phyloP scores from a whole-genome alignment of 371 early-diverging fungal species.

The Rhizopus stolonifer region DNA sequence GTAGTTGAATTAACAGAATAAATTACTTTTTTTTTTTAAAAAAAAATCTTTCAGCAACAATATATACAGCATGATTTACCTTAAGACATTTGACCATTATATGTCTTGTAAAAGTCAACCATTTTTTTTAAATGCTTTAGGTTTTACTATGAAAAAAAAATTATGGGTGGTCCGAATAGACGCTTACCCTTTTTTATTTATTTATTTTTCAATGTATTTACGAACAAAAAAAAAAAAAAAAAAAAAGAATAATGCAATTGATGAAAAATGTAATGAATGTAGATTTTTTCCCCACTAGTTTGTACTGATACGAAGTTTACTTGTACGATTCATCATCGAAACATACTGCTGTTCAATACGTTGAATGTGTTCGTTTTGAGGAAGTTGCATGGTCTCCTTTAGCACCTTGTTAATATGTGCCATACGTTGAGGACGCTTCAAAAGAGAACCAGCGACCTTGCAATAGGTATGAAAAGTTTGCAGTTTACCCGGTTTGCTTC shows the following conservation, averaged over 20 bases:
- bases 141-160: too few relatives aligned
- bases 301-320: slow-evolving; percentile 1
- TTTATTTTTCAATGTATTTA: too few relatives aligned
- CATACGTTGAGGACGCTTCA: slow-evolving; percentile 27
- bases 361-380: background rate
- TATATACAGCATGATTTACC: background rate
- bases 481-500: background rate
- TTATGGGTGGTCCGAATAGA: too few relatives aligned
- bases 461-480: slow-evolving; percentile 20
- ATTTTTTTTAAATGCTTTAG: too few relatives aligned
- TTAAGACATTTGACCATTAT: too few relatives aligned
- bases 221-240: background rate
- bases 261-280: background rate
- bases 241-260: background rate
- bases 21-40: background rate
- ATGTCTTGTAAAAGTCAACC: too few relatives aligned
- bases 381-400: slow-evolving; percentile 5
- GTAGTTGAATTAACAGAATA: slow-evolving; percentile 29
- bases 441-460: slow-evolving; percentile 16
- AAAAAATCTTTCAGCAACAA: background rate
- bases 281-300: background rate
- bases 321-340: background rate
- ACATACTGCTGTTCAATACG: slow-evolving; percentile 1
- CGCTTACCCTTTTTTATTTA: too few relatives aligned
- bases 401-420: slow-evolving; percentile 10